Conservation (phyloP, 1,284 basidiomycete species). For the Tausonia pullulans region DNA sequence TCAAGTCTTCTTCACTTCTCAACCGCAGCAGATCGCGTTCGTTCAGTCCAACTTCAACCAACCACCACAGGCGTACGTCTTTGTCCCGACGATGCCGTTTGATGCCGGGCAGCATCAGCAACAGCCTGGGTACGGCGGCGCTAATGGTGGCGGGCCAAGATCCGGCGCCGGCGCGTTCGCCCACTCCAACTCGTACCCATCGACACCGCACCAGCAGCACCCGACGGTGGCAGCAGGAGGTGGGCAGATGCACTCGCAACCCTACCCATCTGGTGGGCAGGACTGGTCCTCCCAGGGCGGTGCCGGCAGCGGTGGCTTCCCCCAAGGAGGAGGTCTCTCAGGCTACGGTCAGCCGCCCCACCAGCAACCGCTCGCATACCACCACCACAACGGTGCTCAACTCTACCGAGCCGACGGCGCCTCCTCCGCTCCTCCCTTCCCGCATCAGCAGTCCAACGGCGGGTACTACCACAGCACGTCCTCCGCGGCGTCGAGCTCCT, state of each 20-base stretch:
- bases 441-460: neutral
- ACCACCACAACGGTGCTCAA: neutral
- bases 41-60: neutral
- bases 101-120: slow-evolving; percentile 6
- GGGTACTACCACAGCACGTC: neutral
- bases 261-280: neutral
- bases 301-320: neutral
- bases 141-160: too few species aligned
- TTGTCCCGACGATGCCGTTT: slow-evolving; percentile 5
- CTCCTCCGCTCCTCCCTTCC: slow-evolving; percentile 10
- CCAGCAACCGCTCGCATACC: neutral
- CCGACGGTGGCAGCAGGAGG: neutral
- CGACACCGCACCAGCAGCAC: neutral
- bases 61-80: slow-evolving; percentile 11
- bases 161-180: neutral
- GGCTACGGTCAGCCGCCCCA: neutral
- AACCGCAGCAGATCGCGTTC: slow-evolving; percentile 6
- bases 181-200: slow-evolving; percentile 2
- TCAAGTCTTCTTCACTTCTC: neutral
- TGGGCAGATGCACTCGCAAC: neutral
- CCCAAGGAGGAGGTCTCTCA: neutral
- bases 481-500: too few species aligned
- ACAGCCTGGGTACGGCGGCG: too few species aligned
- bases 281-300: neutral
- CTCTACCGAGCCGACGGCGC: neutral